These are phyloP conservation scores for Pestalotiopsis fici DNA, from an alignment of 2,329 filamentous ascomycete genomes.

Conservation along the genomic window DNA sequence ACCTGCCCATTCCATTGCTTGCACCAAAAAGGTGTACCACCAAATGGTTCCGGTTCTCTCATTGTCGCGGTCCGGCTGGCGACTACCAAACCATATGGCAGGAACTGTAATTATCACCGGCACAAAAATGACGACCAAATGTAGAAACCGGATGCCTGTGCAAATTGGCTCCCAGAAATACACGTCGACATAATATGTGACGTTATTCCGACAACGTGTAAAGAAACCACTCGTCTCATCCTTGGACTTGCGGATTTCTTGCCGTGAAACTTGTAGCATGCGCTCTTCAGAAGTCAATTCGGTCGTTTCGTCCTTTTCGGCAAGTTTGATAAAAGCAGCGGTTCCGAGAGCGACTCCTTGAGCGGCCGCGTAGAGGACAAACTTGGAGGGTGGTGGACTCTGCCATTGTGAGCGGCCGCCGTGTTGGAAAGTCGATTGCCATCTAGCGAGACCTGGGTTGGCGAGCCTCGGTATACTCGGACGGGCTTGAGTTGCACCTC, in stretches of 20 bases:
- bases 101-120: conserved; percentile 84
- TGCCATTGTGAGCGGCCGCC: conserved; percentile 8
- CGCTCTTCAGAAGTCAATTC: conserved; percentile 74
- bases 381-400: conserved; percentile 22
- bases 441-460: conserved; percentile 9
- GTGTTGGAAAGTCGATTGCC: conserved; percentile 19
- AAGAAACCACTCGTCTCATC: conserved; percentile 63
- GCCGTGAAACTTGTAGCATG: conserved; percentile 81
- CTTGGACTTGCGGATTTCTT: conserved; percentile 74
- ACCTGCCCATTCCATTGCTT: conserved; percentile 11
- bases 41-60: conserved; percentile 82
- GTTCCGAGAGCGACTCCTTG: conserved; percentile 51
- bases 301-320: conserved; percentile 46
- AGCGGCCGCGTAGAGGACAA: conserved; percentile 38
- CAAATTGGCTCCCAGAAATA: conserved; percentile 84
- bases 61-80: conserved; percentile 65
- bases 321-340: conserved; percentile 58
- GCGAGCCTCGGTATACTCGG: conserved; percentile 10
- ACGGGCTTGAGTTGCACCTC: conserved; percentile 4
- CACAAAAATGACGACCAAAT: conserved; percentile 85
- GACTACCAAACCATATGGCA: conserved; percentile 74
- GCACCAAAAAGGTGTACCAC: conserved; percentile 70
- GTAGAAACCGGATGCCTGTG: conserved; percentile 84
- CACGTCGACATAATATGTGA: conserved; percentile 69
- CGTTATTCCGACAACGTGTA: conserved; percentile 54